Percentiles rank a stretch among this genome's conserved stretches.
phyloP scores from a whole-genome alignment of 2,329 filamentous ascomycete genomes.

The Helminthosporium solani region DNA sequence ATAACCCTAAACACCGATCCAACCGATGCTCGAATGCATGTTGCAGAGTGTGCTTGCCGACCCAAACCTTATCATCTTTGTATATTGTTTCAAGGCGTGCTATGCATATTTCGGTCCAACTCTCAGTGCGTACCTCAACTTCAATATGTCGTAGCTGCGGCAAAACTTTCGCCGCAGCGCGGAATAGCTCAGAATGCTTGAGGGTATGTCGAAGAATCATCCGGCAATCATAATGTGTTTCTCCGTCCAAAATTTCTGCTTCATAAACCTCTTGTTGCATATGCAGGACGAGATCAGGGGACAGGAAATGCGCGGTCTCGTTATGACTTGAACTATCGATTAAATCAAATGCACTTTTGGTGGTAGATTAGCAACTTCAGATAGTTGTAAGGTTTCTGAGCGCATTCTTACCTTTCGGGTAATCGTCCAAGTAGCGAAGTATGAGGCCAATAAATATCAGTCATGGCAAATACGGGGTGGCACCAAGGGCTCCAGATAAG shows the following conservation, averaged over 20 bases:
- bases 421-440: too few species aligned
- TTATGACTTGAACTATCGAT: neutral
- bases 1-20: neutral
- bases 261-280: neutral
- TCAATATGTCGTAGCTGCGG: slow-evolving; percentile 9
- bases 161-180: too few species aligned
- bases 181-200: slow-evolving; percentile 8
- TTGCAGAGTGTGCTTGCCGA: slow-evolving; percentile 1
- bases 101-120: slow-evolving; percentile 1
- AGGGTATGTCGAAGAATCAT: slow-evolving; percentile 4
- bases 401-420: neutral
- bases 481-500: slow-evolving; percentile 10
- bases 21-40: slow-evolving; percentile 1
- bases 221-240: neutral
- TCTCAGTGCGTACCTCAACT: slow-evolving; percentile 6
- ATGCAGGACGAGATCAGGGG: slow-evolving; percentile 4
- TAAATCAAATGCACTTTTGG: neutral
- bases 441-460: slow-evolving; percentile 8
- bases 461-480: slow-evolving; percentile 2
- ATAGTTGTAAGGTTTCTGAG: neutral
- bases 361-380: neutral
- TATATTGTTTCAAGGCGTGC: slow-evolving; percentile 4
- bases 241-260: neutral
- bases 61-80: slow-evolving; percentile 7
- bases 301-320: slow-evolving; percentile 4